These are phyloP conservation scores for Ogataea pilisensis DNA, from an alignment of 805 yeast genomes.

Conservation along the genomic window DNA sequence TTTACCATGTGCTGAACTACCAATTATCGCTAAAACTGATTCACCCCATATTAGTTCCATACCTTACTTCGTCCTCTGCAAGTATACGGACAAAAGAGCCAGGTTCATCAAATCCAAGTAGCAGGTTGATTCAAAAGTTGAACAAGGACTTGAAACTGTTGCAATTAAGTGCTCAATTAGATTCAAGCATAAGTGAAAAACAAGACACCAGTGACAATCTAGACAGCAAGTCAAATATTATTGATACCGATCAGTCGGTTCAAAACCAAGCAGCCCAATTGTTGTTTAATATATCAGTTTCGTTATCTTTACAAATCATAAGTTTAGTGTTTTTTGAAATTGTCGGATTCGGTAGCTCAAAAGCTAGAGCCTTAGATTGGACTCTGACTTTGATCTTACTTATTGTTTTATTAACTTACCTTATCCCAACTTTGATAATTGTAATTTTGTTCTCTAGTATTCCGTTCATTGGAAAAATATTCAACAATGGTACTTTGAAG, in stretches of 20 bases:
- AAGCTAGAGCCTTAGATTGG: slow-evolving; percentile 34
- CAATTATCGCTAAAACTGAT: slow-evolving; percentile 14
- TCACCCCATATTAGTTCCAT: slow-evolving; percentile 12
- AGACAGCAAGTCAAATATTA: not conserved
- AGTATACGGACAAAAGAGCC: not conserved
- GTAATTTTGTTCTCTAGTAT: not conserved
- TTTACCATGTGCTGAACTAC: slow-evolving; percentile 15
- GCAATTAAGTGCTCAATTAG: not conserved
- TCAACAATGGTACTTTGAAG: not conserved
- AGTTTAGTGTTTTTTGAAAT: slow-evolving; percentile 29
- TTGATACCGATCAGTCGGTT: not conserved
- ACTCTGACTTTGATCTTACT: slow-evolving; percentile 35
- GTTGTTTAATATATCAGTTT: slow-evolving; percentile 22
- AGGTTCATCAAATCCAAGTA: not conserved
- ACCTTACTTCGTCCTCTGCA: slow-evolving; percentile 4
- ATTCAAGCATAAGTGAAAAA: not conserved
- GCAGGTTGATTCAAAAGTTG: slow-evolving; percentile 1
- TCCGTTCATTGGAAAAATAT: not conserved
- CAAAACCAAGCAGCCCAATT: slow-evolving; percentile 2
- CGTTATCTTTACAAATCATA: slow-evolving; percentile 27
- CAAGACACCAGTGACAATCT: not conserved
- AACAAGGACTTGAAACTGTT: slow-evolving; percentile 9
- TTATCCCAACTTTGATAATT: slow-evolving; percentile 39
- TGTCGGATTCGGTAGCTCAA: slow-evolving; percentile 18
- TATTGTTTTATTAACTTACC: slow-evolving; percentile 35